phyloP scores from a whole-genome alignment of 2,329 filamentous ascomycete genomes.

The Colletotrichum acutatum region DNA sequence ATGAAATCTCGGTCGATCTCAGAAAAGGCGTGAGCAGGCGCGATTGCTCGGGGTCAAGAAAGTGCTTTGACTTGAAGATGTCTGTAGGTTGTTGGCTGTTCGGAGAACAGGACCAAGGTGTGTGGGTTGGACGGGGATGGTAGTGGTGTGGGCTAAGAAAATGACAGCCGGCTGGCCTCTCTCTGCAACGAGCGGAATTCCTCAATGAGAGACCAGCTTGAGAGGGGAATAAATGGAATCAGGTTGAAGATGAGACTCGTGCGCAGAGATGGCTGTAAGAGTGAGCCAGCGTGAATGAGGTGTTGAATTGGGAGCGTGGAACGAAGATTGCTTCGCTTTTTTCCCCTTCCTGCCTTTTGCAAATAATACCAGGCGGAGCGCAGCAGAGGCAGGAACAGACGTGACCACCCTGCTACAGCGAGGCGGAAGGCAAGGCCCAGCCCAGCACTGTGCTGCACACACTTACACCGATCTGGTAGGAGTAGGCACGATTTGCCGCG shows the following conservation, averaged over 20 bases:
- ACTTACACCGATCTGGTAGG: conserved; percentile 44
- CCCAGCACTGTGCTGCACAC: conserved; percentile 34
- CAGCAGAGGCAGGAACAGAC: conserved; percentile 33
- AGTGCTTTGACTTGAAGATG: conserved; percentile 28
- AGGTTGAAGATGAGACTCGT: conserved; percentile 8
- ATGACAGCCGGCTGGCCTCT: conserved; percentile 35
- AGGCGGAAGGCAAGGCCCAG: conserved; percentile 36
- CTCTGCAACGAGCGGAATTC: conserved; percentile 16
- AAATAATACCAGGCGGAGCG: conserved; percentile 35
- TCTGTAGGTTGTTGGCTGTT: conserved; percentile 38
- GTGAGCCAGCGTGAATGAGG: conserved; percentile 21
- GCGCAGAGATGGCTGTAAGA: conserved; percentile 21
- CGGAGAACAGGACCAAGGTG: conserved; percentile 25
- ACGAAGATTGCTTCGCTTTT: conserved; percentile 28
- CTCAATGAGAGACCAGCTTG: conserved; percentile 24
- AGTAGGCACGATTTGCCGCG: conserved; percentile 29
- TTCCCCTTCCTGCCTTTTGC: conserved; percentile 35
- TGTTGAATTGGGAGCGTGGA: conserved; percentile 22
- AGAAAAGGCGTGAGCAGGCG: conserved; percentile 4
- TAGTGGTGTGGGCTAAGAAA: conserved; percentile 35
- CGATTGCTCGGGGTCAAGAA: conserved; percentile 12
- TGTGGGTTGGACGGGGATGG: conserved; percentile 25
- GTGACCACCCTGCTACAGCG: conserved; percentile 35
- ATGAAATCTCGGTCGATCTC: neutral
- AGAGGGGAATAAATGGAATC: conserved; percentile 6